Evolutionary conservation across 495 filamentous ascomycete genomes (phyloP).

Genomic region (Saxophila tyrrhenica): DNA sequence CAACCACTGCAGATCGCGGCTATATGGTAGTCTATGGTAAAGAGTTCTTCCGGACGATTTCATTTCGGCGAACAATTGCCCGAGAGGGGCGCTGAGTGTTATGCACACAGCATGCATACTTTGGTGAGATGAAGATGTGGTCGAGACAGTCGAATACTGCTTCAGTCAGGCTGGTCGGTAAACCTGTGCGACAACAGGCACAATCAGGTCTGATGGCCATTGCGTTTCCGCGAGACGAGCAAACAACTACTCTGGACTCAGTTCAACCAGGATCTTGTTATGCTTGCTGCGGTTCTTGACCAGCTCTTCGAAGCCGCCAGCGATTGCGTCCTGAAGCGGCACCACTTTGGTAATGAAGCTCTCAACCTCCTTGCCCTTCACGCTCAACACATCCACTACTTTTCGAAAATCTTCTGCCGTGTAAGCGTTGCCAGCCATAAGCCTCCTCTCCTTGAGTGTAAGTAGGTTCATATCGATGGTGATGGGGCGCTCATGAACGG

Average conservation of each 20-base stretch:
- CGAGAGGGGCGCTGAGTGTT: no score
- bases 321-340: conserved; percentile 2
- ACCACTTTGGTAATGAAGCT: conserved; percentile 5
- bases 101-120: no score
- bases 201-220: no score
- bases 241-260: not conserved
- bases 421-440: conserved; percentile 5
- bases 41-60: no score
- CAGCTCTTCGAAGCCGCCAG: conserved; percentile 7
- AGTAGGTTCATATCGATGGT: conserved; percentile 1
- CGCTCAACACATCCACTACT: not conserved
- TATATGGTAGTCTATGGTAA: no score
- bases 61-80: no score
- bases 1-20: no score
- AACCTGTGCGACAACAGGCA: no score
- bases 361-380: not conserved
- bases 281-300: conserved; percentile 3
- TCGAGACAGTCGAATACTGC: no score
- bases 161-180: no score
- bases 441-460: conserved; percentile 2
- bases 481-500: conserved; percentile 7
- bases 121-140: no score
- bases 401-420: conserved; percentile 2
- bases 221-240: no score
- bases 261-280: conserved; percentile 7